A percentile compares a stretch with the other conserved stretches of the same genome.
These are phyloP conservation scores for Colletotrichum chlorophyti DNA, from an alignment of 2,329 filamentous ascomycete species.

Conservation along the genomic window DNA sequence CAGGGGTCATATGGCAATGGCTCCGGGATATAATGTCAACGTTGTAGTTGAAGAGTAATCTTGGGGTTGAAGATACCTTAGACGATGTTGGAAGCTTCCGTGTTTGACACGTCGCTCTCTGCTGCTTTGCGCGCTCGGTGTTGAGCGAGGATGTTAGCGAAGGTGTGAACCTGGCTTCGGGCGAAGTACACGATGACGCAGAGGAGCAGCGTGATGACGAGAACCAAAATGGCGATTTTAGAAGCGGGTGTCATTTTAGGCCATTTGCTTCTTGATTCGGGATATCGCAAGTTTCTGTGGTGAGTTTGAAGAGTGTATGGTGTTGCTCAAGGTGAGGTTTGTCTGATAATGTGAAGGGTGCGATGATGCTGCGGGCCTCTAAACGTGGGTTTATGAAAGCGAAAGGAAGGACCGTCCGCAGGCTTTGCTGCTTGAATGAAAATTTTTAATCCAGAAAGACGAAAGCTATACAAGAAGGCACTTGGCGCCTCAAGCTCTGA, in stretches of 20 bases:
- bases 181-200: slow-evolving; percentile 38
- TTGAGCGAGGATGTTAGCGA: slow-evolving; percentile 31
- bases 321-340: background rate
- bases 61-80: background rate
- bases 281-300: background rate
- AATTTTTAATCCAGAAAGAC: no score
- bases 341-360: background rate
- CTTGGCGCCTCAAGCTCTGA: no score
- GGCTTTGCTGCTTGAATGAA: no score
- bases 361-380: no score
- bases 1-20: no score
- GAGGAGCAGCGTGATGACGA: slow-evolving; percentile 39
- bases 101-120: slow-evolving; percentile 2
- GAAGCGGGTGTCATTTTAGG: slow-evolving; percentile 37
- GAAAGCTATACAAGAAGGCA: no score
- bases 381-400: no score
- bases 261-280: background rate
- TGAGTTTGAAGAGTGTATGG: fast-evolving
- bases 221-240: slow-evolving; percentile 40
- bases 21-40: no score
- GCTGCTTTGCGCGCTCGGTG: slow-evolving; percentile 12
- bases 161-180: slow-evolving; percentile 37
- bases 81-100: background rate
- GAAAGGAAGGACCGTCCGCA: no score
- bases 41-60: background rate